Percentiles rank a stretch among this genome's conserved stretches.
Evolutionary conservation across 2,329 filamentous ascomycete genomes (phyloP).

Genomic region (Lecanicillium sp.): DNA sequence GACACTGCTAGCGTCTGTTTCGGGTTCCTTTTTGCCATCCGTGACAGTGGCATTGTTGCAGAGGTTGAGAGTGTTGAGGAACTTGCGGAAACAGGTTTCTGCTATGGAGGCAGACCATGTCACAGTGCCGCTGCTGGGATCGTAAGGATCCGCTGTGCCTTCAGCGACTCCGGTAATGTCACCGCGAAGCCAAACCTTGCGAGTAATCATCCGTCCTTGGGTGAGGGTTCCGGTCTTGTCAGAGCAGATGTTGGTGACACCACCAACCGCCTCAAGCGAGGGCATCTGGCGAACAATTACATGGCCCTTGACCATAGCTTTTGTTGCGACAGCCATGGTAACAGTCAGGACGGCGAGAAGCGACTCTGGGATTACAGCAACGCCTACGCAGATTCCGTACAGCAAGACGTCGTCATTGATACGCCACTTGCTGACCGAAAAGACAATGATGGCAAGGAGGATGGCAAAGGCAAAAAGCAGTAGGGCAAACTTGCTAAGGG

Average conservation of each 20-base stretch:
- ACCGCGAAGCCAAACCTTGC: conserved; percentile 52
- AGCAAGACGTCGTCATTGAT: conserved; percentile 50
- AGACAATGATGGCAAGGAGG: conserved; percentile 52
- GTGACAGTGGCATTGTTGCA: conserved; percentile 52
- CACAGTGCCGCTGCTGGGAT: conserved; percentile 49
- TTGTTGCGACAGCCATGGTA: conserved; percentile 59
- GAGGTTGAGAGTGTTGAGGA: conserved; percentile 47
- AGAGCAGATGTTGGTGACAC: conserved; percentile 62
- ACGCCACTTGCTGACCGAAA: conserved; percentile 46
- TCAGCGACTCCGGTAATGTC: conserved; percentile 44
- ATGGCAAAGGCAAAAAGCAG: conserved; percentile 67
- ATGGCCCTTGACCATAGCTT: conserved; percentile 54
- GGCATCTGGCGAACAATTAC: conserved; percentile 59
- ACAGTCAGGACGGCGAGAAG: conserved; percentile 64
- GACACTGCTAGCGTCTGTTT: conserved; percentile 37
- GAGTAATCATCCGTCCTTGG: conserved; percentile 58
- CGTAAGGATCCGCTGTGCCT: conserved; percentile 49
- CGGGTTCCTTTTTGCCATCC: conserved; percentile 37
- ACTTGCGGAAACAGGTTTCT: conserved; percentile 33
- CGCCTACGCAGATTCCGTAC: conserved; percentile 52
- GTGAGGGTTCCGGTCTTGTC: conserved; percentile 64
- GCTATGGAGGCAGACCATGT: conserved; percentile 32
- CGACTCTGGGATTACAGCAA: conserved; percentile 57
- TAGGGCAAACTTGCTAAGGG: conserved; percentile 77
- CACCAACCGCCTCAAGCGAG: conserved; percentile 58